Evolutionary conservation across 208 protist genomes (phyloP), one percentile per base, ranked within the genome.

Genomic region (Acanthamoeba sp.): DNA sequence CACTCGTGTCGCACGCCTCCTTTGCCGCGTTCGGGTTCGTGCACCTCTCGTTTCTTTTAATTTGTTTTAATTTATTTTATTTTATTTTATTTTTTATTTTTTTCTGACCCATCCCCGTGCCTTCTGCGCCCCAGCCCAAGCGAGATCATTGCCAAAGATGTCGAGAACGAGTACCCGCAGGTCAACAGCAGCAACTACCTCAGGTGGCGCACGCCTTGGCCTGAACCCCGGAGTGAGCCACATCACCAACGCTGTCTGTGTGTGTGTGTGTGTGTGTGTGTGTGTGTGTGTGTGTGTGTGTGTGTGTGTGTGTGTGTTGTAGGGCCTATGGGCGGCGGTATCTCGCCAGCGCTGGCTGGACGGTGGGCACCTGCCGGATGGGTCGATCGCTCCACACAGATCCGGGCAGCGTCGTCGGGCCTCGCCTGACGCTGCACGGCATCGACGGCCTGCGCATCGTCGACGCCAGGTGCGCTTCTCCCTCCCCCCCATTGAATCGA

Each of bases 291-390:
- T n/a, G n/a, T n/a, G n/a, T n/a, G n/a, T n/a, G n/a, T n/a, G n/a
- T n/a, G n/a, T n/a, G n/a, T n/a, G n/a, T n/a, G n/a, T n/a, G n/a
- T n/a, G n/a, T n/a, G 16, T 62, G 55, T n/a, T 12, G 22, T 16
- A 69, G 66, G 66, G 34, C 66, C 10, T 76, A 76, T 16, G 18
- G 27, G n/a, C 66, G 66, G 18, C 27, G 66, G 34, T 76, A 76
- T 36, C 34, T 76, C 20, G 10, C 66, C 10, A 76, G 66, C 34
- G 66, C 66, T 9, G 34, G 27, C 7, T 76, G 66, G 66, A 36
- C 85, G 9, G 85, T 71, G 34, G 85, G 85, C 36, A 91, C 85
- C n/a, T 91, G 85, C 50, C 32, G 62, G 20, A 91, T 91, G 85
- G 85, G 85, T 1, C 59, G 40, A 14, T 14, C 24, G 59, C 27